These are phyloP conservation scores for Geranomyces variabilis DNA, from an alignment of 192 early-diverging fungal species.

Conservation along the genomic window DNA sequence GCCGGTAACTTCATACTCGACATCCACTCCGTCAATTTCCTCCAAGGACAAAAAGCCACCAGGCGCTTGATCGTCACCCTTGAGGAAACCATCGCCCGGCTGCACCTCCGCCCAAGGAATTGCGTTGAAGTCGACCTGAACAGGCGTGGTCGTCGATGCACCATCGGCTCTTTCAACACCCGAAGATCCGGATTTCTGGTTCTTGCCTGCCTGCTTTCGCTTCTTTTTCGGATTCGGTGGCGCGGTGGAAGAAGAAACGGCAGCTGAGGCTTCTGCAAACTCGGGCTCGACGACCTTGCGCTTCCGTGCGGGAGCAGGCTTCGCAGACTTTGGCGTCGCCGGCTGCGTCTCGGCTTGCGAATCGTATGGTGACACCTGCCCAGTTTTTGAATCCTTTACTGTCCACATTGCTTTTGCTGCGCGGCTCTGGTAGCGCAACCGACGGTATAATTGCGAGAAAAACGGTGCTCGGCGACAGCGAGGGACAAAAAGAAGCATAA, in stretches of 20 bases:
- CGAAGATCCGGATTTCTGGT: too few species aligned
- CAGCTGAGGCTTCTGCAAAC: background rate
- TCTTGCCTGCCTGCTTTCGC: background rate
- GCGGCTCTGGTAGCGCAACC: too few species aligned
- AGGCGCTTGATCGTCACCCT: conserved; percentile 56
- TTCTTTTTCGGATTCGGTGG: background rate
- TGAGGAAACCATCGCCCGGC: conserved; percentile 3
- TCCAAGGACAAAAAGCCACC: conserved; percentile 87
- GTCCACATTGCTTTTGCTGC: background rate
- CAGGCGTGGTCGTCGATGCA: conserved; percentile 2
- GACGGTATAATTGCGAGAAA: too few species aligned
- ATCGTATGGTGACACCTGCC: background rate
- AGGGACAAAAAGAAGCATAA: too few species aligned
- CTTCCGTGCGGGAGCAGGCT: background rate
- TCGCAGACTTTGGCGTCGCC: too few species aligned
- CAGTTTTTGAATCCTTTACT: conserved; percentile 1
- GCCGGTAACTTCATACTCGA: conserved; percentile 68
- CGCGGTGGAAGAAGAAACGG: background rate
- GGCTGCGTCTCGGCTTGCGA: background rate
- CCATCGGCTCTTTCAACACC: background rate
- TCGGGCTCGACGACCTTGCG: too few species aligned
- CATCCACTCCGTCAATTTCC: conserved; percentile 83
- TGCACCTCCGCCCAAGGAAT: conserved; percentile 25
- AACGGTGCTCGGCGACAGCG: too few species aligned
- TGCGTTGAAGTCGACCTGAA: background rate